A percentile compares a stretch with the other conserved stretches of the same genome.
Conservation (phyloP, 441 rosid species). For the Croton setiger region DNA sequence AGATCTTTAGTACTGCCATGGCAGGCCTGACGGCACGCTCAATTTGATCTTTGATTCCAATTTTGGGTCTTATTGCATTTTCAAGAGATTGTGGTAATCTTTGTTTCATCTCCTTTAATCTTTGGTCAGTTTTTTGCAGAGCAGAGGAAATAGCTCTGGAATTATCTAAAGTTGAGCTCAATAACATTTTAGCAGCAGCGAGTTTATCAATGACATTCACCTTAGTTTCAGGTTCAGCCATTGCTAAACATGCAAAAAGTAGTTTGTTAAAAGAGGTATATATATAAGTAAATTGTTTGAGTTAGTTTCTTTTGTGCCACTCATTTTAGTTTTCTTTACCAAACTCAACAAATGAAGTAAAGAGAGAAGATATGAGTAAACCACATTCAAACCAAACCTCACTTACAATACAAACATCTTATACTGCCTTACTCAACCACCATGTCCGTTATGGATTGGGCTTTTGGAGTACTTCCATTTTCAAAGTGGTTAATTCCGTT, state of each 20-base stretch:
- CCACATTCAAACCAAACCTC: conserved; percentile 64
- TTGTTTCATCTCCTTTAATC: conserved; percentile 34
- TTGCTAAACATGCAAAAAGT: background rate
- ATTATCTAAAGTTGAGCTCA: conserved; percentile 51
- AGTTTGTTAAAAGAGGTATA: background rate
- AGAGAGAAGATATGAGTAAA: conserved; percentile 13
- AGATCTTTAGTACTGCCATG: conserved; percentile 51
- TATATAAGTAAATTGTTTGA: background rate
- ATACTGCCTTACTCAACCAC: conserved; percentile 29
- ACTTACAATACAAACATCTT: conserved; percentile 46
- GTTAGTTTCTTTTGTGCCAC: conserved; percentile 28
- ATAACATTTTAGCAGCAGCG: conserved; percentile 37
- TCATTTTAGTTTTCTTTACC: conserved; percentile 34
- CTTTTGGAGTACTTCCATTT: background rate
- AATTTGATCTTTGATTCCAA: conserved; percentile 43
- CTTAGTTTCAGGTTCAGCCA: conserved; percentile 34
- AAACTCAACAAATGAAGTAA: conserved; percentile 36
- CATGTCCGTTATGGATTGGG: background rate
- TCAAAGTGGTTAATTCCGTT: too few relatives aligned
- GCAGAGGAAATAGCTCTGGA: conserved; percentile 48
- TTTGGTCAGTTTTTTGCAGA: conserved; percentile 37
- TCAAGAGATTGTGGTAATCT: conserved; percentile 37
- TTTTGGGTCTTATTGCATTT: conserved; percentile 27
- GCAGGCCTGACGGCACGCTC: conserved; percentile 53
- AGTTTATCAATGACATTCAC: conserved; percentile 35